Evolutionary conservation across 2,329 filamentous ascomycete species (phyloP).

Genomic region (Akanthomyces muscarius): DNA sequence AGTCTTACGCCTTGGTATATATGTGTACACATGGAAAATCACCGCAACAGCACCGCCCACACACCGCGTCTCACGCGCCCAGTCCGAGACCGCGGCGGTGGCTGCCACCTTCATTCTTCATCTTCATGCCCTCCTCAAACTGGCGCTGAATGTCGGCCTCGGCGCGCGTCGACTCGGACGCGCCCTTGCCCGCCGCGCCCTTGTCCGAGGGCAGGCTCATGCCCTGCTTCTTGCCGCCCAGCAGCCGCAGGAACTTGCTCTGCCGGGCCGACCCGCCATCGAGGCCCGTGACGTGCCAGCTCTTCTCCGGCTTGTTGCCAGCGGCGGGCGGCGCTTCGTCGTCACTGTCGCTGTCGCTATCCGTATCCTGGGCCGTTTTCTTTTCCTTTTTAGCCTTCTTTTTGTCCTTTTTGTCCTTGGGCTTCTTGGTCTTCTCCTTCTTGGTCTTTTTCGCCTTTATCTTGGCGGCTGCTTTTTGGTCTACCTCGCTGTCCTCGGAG

Average conservation of each 20-base stretch:
- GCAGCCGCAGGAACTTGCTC: slow-evolving; percentile 53
- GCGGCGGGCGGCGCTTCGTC: slow-evolving; percentile 17
- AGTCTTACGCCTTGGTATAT: background rate
- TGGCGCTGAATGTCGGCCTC: slow-evolving; percentile 54
- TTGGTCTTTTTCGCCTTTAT: slow-evolving; percentile 11
- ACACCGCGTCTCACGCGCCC: slow-evolving; percentile 39
- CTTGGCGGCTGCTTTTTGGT: slow-evolving; percentile 13
- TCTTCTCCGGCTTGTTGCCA: slow-evolving; percentile 34
- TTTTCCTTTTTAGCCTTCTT: slow-evolving; percentile 22
- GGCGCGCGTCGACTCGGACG: slow-evolving; percentile 35
- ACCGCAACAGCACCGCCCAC: background rate
- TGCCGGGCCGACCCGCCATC: slow-evolving; percentile 49
- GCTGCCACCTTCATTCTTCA: slow-evolving; percentile 49
- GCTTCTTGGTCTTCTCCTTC: slow-evolving; percentile 22
- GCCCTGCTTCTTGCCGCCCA: slow-evolving; percentile 27
- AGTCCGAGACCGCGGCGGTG: slow-evolving; percentile 44
- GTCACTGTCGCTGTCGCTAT: slow-evolving; percentile 16
- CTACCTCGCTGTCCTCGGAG: slow-evolving; percentile 17
- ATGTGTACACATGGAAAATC: slow-evolving; percentile 10
- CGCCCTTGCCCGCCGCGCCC: slow-evolving; percentile 21
- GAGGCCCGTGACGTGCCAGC: slow-evolving; percentile 52
- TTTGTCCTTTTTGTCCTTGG: slow-evolving; percentile 19
- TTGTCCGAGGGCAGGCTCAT: background rate
- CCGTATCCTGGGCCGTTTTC: slow-evolving; percentile 19
- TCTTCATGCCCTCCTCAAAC: slow-evolving; percentile 52